These are phyloP conservation scores for Xylariaceae sp. DNA, from an alignment of 2,329 filamentous ascomycete genomes.

Conservation along the genomic window DNA sequence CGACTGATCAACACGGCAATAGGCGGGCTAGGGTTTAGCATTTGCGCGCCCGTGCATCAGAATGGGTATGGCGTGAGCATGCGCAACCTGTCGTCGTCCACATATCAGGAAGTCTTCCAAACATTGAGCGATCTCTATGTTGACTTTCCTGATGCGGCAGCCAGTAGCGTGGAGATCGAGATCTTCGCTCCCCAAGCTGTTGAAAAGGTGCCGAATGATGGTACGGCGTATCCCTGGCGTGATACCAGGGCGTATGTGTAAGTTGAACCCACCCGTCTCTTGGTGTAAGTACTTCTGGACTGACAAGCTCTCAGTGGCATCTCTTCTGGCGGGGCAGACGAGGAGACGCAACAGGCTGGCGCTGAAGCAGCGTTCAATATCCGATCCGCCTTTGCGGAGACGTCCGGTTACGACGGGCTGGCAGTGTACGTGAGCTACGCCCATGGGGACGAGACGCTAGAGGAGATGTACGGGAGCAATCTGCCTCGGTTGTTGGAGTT, in stretches of 20 bases:
- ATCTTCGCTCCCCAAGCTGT: neutral
- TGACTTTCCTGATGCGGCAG: neutral
- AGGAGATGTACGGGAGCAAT: neutral
- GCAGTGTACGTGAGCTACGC: too few species aligned
- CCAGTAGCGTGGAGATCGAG: neutral
- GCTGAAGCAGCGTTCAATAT: neutral
- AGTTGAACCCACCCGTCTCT: neutral
- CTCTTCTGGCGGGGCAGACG: too few species aligned
- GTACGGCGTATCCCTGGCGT: constrained; percentile 1
- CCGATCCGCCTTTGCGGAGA: neutral
- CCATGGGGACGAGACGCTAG: neutral
- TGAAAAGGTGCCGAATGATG: neutral
- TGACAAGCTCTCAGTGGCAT: too few species aligned
- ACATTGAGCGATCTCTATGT: neutral
- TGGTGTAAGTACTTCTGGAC: too few species aligned
- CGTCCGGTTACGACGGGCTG: too few species aligned
- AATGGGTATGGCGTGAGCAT: neutral
- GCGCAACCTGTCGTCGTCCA: too few species aligned
- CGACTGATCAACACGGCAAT: neutral
- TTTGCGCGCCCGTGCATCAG: neutral
- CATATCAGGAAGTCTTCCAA: neutral
- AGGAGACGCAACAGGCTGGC: neutral
- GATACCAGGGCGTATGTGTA: neutral
- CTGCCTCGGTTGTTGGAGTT: neutral
- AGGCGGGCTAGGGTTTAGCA: neutral